Conservation (phyloP, 352 stramenopile species). For the Globisporangium nunn region DNA sequence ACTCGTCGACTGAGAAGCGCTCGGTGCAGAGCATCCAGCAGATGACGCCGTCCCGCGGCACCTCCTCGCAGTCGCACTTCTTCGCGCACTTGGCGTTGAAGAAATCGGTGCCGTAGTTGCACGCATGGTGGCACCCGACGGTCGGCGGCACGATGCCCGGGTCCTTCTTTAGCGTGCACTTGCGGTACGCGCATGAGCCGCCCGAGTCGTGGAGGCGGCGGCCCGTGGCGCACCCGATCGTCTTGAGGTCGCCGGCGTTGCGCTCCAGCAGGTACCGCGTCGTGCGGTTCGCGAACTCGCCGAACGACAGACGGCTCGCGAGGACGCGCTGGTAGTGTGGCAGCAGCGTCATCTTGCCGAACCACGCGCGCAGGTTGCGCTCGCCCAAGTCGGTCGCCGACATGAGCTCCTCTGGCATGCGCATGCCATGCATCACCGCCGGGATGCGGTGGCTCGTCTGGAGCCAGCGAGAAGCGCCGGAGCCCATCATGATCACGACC, state of each 20-base stretch:
- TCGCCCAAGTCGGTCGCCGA: constrained; percentile 13
- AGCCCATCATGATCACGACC: constrained; percentile 51
- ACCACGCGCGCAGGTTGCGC: constrained; percentile 39
- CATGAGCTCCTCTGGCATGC: constrained; percentile 22
- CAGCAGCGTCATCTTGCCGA: constrained; percentile 58
- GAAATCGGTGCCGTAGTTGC: not conserved
- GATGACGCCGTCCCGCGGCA: constrained; percentile 11
- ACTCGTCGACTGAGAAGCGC: no score
- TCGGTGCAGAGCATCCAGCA: constrained; percentile 54
- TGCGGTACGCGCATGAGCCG: not conserved
- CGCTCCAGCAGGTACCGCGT: constrained; percentile 21
- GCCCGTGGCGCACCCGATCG: not conserved
- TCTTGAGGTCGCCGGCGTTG: not conserved
- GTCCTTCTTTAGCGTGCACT: constrained; percentile 1
- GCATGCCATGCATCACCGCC: constrained; percentile 54
- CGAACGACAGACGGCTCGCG: constrained; percentile 23
- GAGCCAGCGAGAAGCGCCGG: constrained; percentile 37
- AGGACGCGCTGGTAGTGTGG: constrained; percentile 37
- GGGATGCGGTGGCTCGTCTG: constrained; percentile 32
- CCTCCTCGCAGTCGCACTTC: constrained; percentile 3
- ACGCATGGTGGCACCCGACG: constrained; percentile 10
- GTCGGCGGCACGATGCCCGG: not conserved
- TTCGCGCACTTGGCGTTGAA: constrained; percentile 1
- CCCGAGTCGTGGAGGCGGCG: not conserved
- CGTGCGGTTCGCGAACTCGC: constrained; percentile 29